Percentiles rank a stretch among this genome's conserved stretches.
Evolutionary conservation across 179 eudicot genomes (phyloP).

Genomic region (Kewa caespitosa): DNA sequence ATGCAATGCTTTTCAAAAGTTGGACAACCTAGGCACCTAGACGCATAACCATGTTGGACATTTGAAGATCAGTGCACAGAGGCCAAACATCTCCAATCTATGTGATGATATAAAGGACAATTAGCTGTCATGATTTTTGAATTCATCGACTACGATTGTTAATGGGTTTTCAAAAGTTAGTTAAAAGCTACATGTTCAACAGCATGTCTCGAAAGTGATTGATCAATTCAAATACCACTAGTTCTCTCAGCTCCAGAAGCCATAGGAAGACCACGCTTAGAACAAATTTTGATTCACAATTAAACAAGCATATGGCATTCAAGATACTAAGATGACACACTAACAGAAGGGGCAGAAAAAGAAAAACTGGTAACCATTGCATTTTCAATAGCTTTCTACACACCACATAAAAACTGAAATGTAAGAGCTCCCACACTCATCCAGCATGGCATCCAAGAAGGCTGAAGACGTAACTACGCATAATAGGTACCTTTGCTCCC

Average conservation of each 20-base stretch:
- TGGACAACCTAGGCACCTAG: not conserved
- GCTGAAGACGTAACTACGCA: not conserved
- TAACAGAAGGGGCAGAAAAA: not conserved
- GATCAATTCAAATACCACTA: not conserved
- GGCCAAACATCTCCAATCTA: not conserved
- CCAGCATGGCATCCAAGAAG: not conserved
- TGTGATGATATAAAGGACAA: not conserved
- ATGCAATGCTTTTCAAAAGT: not conserved
- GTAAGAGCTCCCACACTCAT: not conserved
- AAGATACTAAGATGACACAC: not conserved
- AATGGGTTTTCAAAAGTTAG: not conserved
- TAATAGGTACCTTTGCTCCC: constrained; percentile 58
- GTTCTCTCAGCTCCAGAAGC: not conserved
- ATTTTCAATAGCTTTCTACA: not conserved
- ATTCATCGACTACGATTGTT: too few species aligned
- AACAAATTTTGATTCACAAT: too few species aligned
- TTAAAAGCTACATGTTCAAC: not conserved
- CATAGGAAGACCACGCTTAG: not conserved
- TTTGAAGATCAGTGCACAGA: not conserved
- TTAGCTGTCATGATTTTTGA: not conserved
- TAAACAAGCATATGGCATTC: not conserved
- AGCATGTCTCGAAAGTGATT: not conserved
- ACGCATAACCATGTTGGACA: not conserved
- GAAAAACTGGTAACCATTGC: not conserved
- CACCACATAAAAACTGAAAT: not conserved